Evolutionary conservation across 345 rosid genomes (phyloP).

Genomic region (Raphanus sativus): DNA sequence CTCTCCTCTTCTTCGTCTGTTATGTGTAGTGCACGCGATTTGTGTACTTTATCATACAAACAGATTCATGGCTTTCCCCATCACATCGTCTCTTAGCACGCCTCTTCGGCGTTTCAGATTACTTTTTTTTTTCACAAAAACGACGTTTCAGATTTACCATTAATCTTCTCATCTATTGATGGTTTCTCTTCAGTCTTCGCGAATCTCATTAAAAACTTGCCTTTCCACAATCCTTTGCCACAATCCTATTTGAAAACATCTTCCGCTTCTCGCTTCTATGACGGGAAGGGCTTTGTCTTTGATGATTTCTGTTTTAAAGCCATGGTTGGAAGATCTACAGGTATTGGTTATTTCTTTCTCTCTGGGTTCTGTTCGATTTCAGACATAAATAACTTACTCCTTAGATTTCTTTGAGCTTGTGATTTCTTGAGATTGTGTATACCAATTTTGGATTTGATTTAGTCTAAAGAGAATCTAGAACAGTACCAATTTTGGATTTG

Average conservation of each 20-base stretch:
- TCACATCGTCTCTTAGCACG: too few relatives aligned
- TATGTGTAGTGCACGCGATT: too few relatives aligned
- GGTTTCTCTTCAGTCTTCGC: not conserved
- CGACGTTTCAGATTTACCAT: too few relatives aligned
- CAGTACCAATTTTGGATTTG: not conserved
- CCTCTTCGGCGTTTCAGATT: too few relatives aligned
- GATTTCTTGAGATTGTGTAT: too few relatives aligned
- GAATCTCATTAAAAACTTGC: not conserved
- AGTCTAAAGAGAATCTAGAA: not conserved
- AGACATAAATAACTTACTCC: not conserved
- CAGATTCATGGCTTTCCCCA: too few relatives aligned
- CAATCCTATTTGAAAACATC: not conserved
- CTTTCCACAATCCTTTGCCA: too few relatives aligned
- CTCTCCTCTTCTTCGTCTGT: too few relatives aligned
- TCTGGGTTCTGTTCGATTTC: not conserved
- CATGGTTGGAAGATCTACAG: too few relatives aligned
- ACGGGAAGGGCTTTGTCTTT: not conserved
- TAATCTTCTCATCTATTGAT: not conserved
- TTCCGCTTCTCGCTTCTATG: not conserved
- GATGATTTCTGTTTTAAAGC: not conserved
- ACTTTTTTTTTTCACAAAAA: too few relatives aligned
- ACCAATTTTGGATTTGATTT: not conserved
- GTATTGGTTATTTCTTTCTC: not conserved
- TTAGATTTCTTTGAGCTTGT: not conserved
- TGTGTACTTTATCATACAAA: too few relatives aligned